Evolutionary conservation across 352 stramenopile genomes (phyloP).

Genomic region (Phytopythium boreale): DNA sequence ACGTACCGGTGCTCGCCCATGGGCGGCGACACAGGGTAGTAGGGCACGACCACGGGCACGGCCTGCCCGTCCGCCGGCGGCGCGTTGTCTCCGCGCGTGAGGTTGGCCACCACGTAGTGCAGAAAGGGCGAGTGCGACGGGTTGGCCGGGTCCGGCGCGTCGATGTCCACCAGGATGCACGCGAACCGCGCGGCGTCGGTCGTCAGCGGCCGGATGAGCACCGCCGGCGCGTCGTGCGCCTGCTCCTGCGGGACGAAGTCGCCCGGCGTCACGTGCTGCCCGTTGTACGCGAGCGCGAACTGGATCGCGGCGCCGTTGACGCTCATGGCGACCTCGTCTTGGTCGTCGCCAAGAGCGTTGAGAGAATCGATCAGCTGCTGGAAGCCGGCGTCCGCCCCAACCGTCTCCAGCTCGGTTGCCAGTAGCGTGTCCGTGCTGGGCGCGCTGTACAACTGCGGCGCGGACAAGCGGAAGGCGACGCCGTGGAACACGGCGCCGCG

Average conservation of each 20-base stretch:
- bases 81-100: slow-evolving; percentile 5
- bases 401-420: slow-evolving; percentile 10
- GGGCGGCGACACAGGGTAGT: slow-evolving; percentile 56
- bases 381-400: neutral
- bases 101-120: slow-evolving; percentile 56
- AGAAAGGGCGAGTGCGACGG: slow-evolving; percentile 65
- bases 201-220: slow-evolving; percentile 15
- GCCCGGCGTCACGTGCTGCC: slow-evolving; percentile 1
- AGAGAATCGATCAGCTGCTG: slow-evolving; percentile 13
- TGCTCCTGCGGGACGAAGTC: slow-evolving; percentile 10
- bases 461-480: slow-evolving; percentile 4
- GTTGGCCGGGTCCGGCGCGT: slow-evolving; percentile 48
- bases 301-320: slow-evolving; percentile 6
- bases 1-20: slow-evolving; percentile 57
- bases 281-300: slow-evolving; percentile 27
- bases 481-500: slow-evolving; percentile 7
- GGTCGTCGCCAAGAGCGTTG: slow-evolving; percentile 2
- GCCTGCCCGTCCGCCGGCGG: neutral
- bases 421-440: slow-evolving; percentile 1
- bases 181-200: slow-evolving; percentile 37
- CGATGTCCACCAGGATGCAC: slow-evolving; percentile 67
- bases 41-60: slow-evolving; percentile 37
- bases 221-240: slow-evolving; percentile 26
- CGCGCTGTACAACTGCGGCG: neutral
- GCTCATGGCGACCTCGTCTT: neutral